Percentiles rank a stretch among this genome's conserved stretches.
These are phyloP conservation scores for Usnea hakonensis DNA, from an alignment of 495 filamentous ascomycete species.

Conservation along the genomic window DNA sequence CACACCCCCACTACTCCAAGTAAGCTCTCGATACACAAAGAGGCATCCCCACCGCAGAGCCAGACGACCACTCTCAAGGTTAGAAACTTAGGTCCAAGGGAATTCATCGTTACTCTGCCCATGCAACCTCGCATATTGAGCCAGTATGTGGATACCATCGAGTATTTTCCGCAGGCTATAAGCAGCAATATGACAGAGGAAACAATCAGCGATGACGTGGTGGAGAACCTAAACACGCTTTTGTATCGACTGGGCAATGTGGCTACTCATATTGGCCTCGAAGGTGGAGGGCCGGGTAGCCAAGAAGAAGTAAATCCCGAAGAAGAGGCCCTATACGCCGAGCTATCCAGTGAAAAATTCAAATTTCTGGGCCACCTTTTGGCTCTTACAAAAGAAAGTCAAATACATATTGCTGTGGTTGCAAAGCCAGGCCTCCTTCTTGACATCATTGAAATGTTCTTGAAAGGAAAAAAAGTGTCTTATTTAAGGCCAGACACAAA, in stretches of 20 bases:
- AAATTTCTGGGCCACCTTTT: conserved; percentile 47
- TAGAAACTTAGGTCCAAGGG: conserved; percentile 17
- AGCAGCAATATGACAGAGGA: conserved; percentile 20
- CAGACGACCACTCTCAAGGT: conserved; percentile 13
- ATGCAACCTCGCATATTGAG: conserved; percentile 25
- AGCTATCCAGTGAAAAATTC: conserved; percentile 52
- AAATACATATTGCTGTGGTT: conserved; percentile 43
- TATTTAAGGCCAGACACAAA: conserved; percentile 39
- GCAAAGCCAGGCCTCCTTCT: conserved; percentile 37
- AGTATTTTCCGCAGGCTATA: conserved; percentile 20
- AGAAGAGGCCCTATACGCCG: conserved; percentile 47
- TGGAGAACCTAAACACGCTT: conserved; percentile 33
- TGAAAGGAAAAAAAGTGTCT: conserved; percentile 40
- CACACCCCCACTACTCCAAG: conserved; percentile 21
- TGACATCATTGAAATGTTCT: conserved; percentile 45
- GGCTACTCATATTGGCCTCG: conserved; percentile 48
- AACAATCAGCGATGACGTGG: conserved; percentile 14
- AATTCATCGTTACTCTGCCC: conserved; percentile 24
- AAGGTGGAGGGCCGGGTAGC: conserved; percentile 34
- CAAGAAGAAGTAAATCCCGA: conserved; percentile 32
- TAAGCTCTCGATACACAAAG: conserved; percentile 22
- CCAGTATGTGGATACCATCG: conserved; percentile 26
- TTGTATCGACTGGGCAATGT: conserved; percentile 41
- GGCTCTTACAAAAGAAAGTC: conserved; percentile 32
- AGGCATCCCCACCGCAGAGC: conserved; percentile 9